phyloP scores from a whole-genome alignment of 495 filamentous ascomycete genomes.

The Lepraria neglecta region DNA sequence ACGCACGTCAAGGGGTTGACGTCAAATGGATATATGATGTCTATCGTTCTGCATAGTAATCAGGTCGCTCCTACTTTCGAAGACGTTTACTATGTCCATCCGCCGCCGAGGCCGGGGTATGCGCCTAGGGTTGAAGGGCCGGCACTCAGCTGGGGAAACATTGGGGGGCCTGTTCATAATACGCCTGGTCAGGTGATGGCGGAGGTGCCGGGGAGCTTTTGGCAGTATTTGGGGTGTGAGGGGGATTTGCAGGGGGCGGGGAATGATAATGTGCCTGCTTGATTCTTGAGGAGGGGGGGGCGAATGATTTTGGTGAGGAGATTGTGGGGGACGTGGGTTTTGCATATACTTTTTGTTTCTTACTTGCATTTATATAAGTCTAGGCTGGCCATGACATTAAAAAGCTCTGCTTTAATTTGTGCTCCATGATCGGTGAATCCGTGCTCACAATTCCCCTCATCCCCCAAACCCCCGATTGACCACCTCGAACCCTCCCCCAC shows the following conservation, averaged over 20 bases:
- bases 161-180: not conserved
- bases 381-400: too few relatives aligned
- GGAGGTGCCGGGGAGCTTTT: constrained; percentile 1
- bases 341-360: too few relatives aligned
- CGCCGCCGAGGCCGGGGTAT: not conserved
- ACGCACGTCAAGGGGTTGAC: constrained; percentile 1
- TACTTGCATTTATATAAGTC: too few relatives aligned
- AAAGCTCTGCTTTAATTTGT: too few relatives aligned
- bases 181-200: not conserved
- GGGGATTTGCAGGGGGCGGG: not conserved
- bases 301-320: too few relatives aligned
- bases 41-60: not conserved
- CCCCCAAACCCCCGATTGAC: not conserved
- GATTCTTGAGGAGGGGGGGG: too few relatives aligned
- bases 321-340: too few relatives aligned
- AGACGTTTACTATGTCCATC: not conserved
- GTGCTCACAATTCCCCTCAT: too few relatives aligned
- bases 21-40: not conserved
- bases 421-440: too few relatives aligned
- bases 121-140: constrained; percentile 4
- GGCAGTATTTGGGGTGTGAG: not conserved
- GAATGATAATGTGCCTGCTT: not conserved
- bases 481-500: not conserved
- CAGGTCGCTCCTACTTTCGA: not conserved
- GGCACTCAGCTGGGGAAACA: not conserved